These are phyloP conservation scores for Trypethelium eluteriae DNA, from an alignment of 495 filamentous ascomycete genomes.

Conservation along the genomic window DNA sequence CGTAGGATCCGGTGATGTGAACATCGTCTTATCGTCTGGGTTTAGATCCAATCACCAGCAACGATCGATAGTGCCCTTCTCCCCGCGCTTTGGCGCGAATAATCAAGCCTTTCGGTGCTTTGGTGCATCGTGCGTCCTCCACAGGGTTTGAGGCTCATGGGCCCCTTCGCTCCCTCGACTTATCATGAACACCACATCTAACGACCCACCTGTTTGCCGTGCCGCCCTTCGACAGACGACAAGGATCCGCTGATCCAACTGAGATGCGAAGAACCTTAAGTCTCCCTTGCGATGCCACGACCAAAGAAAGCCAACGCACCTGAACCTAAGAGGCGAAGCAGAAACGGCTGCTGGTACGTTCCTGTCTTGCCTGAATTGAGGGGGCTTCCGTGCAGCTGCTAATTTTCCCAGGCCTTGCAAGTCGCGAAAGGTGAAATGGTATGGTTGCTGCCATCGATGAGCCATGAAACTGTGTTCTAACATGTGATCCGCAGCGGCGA, in stretches of 20 bases:
- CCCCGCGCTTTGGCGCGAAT: neutral
- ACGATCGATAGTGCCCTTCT: neutral
- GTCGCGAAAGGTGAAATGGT: slow-evolving; percentile 78
- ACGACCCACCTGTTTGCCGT: neutral
- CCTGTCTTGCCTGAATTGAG: too few species aligned
- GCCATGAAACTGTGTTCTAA: neutral
- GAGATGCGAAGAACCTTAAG: neutral
- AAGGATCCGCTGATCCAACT: neutral
- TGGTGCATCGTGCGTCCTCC: neutral
- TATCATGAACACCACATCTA: too few species aligned
- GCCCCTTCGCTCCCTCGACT: too few species aligned
- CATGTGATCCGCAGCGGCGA: slow-evolving; percentile 47
- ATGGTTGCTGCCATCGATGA: slow-evolving; percentile 19
- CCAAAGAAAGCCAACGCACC: slow-evolving; percentile 35
- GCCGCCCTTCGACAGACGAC: slow-evolving; percentile 1
- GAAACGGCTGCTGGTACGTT: slow-evolving; percentile 78
- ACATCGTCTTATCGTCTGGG: slow-evolving; percentile 5
- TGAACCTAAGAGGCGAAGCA: slow-evolving; percentile 54
- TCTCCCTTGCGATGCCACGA: slow-evolving; percentile 30
- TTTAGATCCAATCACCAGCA: neutral
- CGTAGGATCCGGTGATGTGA: neutral
- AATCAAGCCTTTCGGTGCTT: neutral
- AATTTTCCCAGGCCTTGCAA: slow-evolving; percentile 64
- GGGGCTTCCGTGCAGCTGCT: neutral
- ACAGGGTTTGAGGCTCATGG: neutral